phyloP scores from a whole-genome alignment of 345 rosid species.

The Syzygium jambos region DNA sequence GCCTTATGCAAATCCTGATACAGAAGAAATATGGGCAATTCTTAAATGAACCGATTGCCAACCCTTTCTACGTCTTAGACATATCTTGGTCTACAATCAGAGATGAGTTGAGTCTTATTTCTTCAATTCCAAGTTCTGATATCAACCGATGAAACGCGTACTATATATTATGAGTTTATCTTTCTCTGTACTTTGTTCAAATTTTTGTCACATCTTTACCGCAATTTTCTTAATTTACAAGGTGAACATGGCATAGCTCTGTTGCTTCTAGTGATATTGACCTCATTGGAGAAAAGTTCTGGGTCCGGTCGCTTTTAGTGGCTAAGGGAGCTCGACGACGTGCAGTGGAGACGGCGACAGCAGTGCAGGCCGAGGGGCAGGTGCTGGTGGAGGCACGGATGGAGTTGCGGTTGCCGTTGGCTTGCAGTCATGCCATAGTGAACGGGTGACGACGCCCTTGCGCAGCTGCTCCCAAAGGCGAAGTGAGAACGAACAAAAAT shows the following conservation, averaged over 20 bases:
- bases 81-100: background rate
- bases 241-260: background rate
- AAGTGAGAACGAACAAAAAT: background rate
- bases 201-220: background rate
- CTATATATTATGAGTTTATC: background rate
- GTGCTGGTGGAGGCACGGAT: background rate
- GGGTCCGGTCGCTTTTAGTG: background rate
- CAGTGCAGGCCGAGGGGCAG: background rate
- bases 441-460: background rate
- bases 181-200: background rate
- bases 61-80: background rate
- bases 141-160: background rate
- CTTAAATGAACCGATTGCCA: background rate
- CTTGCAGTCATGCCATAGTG: background rate
- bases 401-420: background rate
- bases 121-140: background rate
- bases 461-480: background rate
- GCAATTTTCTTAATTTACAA: background rate
- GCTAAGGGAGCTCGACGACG: background rate
- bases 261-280: rapidly evolving
- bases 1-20: background rate
- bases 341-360: background rate
- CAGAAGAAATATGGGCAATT: background rate
- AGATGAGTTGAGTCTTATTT: background rate
- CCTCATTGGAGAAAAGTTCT: background rate